A percentile compares a stretch with the other conserved stretches of the same genome.
Conservation (phyloP, 2,329 filamentous ascomycete species). For the Venturia nashicola region DNA sequence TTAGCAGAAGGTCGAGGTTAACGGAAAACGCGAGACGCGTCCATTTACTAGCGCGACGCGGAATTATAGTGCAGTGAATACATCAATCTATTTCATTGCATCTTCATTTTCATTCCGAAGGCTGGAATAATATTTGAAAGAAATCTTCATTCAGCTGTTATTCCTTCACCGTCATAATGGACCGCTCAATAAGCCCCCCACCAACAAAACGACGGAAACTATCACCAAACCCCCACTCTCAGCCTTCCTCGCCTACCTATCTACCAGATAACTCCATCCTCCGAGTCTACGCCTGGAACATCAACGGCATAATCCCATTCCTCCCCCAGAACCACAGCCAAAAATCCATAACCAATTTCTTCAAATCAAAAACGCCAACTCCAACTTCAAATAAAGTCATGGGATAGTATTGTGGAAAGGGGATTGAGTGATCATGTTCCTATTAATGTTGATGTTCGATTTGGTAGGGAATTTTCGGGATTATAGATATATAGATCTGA, state of each 20-base stretch:
- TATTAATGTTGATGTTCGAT: conserved; percentile 27
- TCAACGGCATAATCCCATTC: conserved; percentile 35
- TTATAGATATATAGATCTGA: too few species aligned
- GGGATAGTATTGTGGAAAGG: conserved; percentile 31
- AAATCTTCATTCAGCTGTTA: too few species aligned
- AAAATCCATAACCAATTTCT: conserved; percentile 29
- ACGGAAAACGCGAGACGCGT: not conserved
- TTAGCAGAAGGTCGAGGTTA: not conserved
- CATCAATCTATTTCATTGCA: not conserved
- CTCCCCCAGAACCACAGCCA: conserved; percentile 13
- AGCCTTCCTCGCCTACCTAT: not conserved
- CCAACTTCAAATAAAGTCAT: conserved; percentile 9
- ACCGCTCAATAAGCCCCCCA: conserved; percentile 18
- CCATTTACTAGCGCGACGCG: not conserved
- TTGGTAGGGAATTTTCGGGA: not conserved
- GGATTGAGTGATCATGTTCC: conserved; percentile 44
- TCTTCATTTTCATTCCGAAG: too few species aligned
- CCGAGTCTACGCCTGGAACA: conserved; percentile 35
- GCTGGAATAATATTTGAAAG: too few species aligned
- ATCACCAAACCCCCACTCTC: not conserved
- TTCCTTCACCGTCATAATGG: conserved; percentile 8
- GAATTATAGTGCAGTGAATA: not conserved
- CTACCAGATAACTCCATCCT: conserved; percentile 13
- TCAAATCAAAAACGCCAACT: conserved; percentile 12
- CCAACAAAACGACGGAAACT: conserved; percentile 16